Evolutionary conservation across 2,329 filamentous ascomycete species (phyloP).

Genomic region (Botrytis cinerea): DNA sequence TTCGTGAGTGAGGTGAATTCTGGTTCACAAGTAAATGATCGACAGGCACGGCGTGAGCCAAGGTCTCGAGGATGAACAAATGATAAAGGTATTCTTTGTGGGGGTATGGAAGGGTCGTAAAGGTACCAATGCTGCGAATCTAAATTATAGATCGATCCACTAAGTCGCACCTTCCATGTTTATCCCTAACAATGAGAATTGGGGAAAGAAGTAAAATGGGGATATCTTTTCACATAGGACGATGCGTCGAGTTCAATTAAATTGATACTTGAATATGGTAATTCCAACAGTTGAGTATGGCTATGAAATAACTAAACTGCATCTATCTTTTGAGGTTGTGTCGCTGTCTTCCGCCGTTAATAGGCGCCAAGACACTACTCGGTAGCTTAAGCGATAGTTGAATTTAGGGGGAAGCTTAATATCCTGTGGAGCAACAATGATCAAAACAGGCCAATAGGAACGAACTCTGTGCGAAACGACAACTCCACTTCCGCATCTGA

Average conservation of each 20-base stretch:
- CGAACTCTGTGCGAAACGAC: neutral
- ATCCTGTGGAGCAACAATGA: neutral
- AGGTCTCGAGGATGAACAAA: neutral
- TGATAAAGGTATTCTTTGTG: neutral
- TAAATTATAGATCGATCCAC: neutral
- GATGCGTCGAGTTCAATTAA: neutral
- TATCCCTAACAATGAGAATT: neutral
- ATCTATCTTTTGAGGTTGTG: neutral
- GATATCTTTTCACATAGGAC: neutral
- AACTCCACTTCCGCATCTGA: accelerated
- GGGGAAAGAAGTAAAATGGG: neutral
- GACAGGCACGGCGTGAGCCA: neutral
- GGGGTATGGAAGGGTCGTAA: neutral
- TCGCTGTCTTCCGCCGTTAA: neutral
- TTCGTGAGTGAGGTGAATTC: neutral
- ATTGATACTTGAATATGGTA: neutral
- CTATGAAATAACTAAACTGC: neutral
- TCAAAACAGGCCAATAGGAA: neutral
- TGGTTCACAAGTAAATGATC: neutral
- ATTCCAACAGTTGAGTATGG: neutral
- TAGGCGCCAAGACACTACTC: neutral
- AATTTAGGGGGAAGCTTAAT: neutral
- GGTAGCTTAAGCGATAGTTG: neutral
- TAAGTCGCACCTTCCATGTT: neutral
- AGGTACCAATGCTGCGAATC: neutral